A percentile compares a stretch with the other conserved stretches of the same genome.
Evolutionary conservation across 192 early-diverging fungal genomes (phyloP).

Genomic region (Coemansia javaensis): DNA sequence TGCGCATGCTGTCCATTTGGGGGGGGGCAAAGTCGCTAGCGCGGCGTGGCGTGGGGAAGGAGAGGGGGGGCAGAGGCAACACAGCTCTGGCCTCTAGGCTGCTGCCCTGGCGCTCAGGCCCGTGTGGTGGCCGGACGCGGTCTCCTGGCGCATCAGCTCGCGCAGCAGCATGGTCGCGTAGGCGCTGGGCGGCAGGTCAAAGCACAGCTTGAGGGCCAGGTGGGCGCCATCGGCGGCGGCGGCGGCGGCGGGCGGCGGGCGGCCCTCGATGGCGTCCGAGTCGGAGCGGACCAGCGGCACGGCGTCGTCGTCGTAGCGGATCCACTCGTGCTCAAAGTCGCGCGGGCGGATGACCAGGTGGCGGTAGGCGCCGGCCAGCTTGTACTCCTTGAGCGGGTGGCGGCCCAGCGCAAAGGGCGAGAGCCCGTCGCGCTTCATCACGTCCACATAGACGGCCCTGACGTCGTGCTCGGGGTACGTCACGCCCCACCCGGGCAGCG

Average conservation of each 20-base stretch:
- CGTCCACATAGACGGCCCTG: constrained; percentile 56
- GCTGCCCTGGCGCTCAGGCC: constrained; percentile 18
- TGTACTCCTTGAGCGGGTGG: constrained; percentile 59
- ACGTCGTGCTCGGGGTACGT: constrained; percentile 77
- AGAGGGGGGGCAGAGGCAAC: neutral
- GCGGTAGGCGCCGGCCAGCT: constrained; percentile 64
- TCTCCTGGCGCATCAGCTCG: constrained; percentile 72
- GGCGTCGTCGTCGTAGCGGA: constrained; percentile 62
- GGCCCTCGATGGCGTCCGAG: constrained; percentile 55
- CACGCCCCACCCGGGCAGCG: constrained; percentile 76
- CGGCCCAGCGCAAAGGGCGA: constrained; percentile 60
- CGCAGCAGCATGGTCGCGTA: constrained; percentile 98
- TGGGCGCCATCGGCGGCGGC: too few relatives aligned
- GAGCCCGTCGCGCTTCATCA: constrained; percentile 71
- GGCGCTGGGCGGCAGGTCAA: constrained; percentile 75
- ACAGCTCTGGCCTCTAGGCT: neutral
- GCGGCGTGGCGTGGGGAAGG: too few relatives aligned
- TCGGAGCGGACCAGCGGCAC: constrained; percentile 60
- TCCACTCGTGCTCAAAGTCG: constrained; percentile 58
- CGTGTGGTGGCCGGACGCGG: constrained; percentile 54
- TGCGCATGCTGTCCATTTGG: constrained; percentile 9
- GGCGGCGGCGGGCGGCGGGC: too few relatives aligned
- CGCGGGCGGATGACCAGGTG: constrained; percentile 56
- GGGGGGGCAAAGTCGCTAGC: too few relatives aligned
- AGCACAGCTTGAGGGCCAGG: constrained; percentile 66